phyloP scores from a whole-genome alignment of 2,329 filamentous ascomycete species.

The Fusarium sp. region DNA sequence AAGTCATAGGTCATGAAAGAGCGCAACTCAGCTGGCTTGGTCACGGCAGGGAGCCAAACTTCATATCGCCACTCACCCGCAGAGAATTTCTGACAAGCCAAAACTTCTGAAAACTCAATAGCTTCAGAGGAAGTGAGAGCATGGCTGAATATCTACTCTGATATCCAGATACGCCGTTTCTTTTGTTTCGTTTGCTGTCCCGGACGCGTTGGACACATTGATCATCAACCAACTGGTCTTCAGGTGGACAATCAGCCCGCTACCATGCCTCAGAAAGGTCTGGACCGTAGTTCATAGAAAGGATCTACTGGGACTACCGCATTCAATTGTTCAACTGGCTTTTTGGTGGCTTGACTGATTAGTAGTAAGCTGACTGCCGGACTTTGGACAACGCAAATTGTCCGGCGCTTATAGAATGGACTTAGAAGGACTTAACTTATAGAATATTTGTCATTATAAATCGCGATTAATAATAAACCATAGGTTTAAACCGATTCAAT shows the following conservation, averaged over 20 bases:
- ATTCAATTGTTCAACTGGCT: rapidly evolving
- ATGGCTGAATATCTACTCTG: rapidly evolving
- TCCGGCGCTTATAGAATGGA: conserved; percentile 1
- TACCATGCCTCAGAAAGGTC: too few relatives aligned
- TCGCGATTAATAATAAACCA: neutral
- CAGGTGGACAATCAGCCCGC: neutral
- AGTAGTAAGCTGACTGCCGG: neutral
- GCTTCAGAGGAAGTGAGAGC: rapidly evolving
- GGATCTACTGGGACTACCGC: rapidly evolving
- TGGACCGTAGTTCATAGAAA: neutral
- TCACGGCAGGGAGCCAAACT: neutral
- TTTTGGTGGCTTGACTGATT: neutral
- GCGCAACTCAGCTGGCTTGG: too few relatives aligned
- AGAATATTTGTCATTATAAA: neutral
- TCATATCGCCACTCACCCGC: rapidly evolving
- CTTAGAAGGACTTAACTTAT: neutral
- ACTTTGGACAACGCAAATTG: conserved; percentile 28
- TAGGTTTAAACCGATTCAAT: neutral
- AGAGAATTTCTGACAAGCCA: neutral
- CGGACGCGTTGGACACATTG: neutral
- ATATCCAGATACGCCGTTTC: neutral
- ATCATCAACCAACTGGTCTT: neutral
- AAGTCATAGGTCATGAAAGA: neutral
- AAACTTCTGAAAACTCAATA: neutral
- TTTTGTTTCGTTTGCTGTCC: neutral